Evolutionary conservation across 352 stramenopile species (phyloP).

Genomic region (Phytophthora sojae): DNA sequence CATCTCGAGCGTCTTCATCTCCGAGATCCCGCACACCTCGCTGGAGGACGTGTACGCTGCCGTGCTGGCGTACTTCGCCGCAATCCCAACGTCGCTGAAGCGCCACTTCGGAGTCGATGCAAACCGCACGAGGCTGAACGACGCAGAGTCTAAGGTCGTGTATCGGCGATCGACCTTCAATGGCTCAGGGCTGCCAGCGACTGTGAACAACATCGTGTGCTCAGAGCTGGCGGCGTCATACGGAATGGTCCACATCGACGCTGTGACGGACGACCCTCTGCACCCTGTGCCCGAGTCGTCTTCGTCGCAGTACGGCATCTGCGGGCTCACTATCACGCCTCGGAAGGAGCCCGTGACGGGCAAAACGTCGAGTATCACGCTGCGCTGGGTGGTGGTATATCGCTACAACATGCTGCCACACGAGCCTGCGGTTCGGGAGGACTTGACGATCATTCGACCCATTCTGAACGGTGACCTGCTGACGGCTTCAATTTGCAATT

Average conservation of each 20-base stretch:
- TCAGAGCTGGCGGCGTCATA: constrained; percentile 22
- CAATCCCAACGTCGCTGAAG: constrained; percentile 36
- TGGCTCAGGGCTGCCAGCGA: constrained; percentile 20
- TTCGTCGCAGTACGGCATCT: constrained; percentile 32
- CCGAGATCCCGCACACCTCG: constrained; percentile 44
- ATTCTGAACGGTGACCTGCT: constrained; percentile 43
- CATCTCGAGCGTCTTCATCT: constrained; percentile 45
- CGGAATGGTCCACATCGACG: constrained; percentile 44
- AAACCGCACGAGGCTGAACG: constrained; percentile 29
- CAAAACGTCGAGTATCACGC: constrained; percentile 23
- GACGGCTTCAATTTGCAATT: constrained; percentile 22
- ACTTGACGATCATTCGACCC: constrained; percentile 30
- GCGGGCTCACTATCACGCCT: constrained; percentile 36
- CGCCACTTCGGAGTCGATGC: constrained; percentile 32
- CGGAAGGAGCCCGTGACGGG: constrained; percentile 25
- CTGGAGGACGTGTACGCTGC: constrained; percentile 35
- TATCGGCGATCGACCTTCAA: constrained; percentile 36
- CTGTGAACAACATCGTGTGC: constrained; percentile 38
- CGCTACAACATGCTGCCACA: constrained; percentile 44
- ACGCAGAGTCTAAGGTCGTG: constrained; percentile 15
- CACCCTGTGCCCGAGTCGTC: constrained; percentile 19
- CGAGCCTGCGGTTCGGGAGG: constrained; percentile 24
- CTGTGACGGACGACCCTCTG: constrained; percentile 31
- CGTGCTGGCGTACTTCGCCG: constrained; percentile 36
- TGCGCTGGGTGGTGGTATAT: constrained; percentile 37